Conservation (phyloP, 1,284 basidiomycete species). For the Cryptococcus hybrid region DNA sequence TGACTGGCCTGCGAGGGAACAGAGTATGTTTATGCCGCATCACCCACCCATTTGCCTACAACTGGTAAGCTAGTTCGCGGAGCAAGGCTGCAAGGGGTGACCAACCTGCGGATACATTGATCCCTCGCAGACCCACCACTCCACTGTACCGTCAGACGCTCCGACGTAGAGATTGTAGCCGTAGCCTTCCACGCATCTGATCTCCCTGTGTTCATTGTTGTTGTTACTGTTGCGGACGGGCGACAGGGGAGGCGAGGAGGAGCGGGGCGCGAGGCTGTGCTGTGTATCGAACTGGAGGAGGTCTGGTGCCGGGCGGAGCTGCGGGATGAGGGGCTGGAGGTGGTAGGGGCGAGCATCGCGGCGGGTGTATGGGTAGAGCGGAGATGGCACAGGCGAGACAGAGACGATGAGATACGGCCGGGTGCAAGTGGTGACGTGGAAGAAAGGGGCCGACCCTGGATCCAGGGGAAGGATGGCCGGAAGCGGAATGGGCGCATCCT, state of each 20-base stretch:
- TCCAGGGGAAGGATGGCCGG: background rate
- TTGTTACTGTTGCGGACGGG: conserved; percentile 7
- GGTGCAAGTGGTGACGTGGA: background rate
- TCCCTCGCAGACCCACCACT: conserved; percentile 49
- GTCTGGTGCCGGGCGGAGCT: conserved; percentile 38
- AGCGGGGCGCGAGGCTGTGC: conserved; percentile 12
- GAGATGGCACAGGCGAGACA: too few species aligned
- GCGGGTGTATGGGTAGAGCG: background rate
- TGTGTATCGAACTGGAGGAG: conserved; percentile 38
- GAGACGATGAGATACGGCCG: too few species aligned
- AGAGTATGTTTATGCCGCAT: conserved; percentile 44
- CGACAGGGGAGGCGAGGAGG: conserved; percentile 7
- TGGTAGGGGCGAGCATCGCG: conserved; percentile 24
- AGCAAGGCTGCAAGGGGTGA: background rate
- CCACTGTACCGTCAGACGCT: conserved; percentile 46
- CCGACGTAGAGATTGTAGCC: conserved; percentile 49
- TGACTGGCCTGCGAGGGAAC: conserved; percentile 56
- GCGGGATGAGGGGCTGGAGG: conserved; percentile 38
- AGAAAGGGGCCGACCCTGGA: background rate
- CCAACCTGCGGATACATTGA: conserved; percentile 19
- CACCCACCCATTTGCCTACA: conserved; percentile 36
- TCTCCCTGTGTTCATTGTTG: conserved; percentile 9
- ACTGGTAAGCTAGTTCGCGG: background rate
- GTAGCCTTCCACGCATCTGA: conserved; percentile 48
- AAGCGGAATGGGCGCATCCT: background rate